Conservation (phyloP, 2,329 filamentous ascomycete genomes). For the Aspergillus puulaauensis region DNA sequence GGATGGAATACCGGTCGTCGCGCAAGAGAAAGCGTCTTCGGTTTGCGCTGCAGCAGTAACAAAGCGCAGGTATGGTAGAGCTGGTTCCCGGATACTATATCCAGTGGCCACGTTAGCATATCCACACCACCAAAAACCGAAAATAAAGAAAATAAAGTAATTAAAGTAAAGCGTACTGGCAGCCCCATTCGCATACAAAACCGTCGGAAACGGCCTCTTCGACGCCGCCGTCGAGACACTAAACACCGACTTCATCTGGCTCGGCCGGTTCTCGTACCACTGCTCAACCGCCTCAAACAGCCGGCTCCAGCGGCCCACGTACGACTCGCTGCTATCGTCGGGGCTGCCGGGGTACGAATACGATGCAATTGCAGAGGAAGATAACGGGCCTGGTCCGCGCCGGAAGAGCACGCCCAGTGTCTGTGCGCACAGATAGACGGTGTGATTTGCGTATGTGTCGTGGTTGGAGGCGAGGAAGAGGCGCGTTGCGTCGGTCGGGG, state of each 20-base stretch:
- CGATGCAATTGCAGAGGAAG: not conserved
- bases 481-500: conserved; percentile 20
- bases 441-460: conserved; percentile 53
- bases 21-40: conserved; percentile 22
- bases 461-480: conserved; percentile 34
- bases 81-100: conserved; percentile 35
- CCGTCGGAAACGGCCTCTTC: conserved; percentile 25
- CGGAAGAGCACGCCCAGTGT: conserved; percentile 42
- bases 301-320: conserved; percentile 37
- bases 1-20: conserved; percentile 22
- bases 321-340: conserved; percentile 17
- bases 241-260: conserved; percentile 29
- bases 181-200: conserved; percentile 14
- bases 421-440: conserved; percentile 51
- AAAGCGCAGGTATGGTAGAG: conserved; percentile 33
- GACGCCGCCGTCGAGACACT: conserved; percentile 17
- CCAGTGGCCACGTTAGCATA: no score
- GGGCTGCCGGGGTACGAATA: conserved; percentile 19
- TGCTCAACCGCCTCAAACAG: conserved; percentile 43
- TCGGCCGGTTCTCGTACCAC: conserved; percentile 39
- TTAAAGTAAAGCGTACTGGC: no score
- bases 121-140: no score
- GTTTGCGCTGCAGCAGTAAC: conserved; percentile 32
- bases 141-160: no score
- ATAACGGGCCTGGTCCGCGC: conserved; percentile 5